Percentiles rank a stretch among this genome's conserved stretches.
Conservation (phyloP, 1,139 yeast species). For the Scheffersomyces illinoinensis region DNA sequence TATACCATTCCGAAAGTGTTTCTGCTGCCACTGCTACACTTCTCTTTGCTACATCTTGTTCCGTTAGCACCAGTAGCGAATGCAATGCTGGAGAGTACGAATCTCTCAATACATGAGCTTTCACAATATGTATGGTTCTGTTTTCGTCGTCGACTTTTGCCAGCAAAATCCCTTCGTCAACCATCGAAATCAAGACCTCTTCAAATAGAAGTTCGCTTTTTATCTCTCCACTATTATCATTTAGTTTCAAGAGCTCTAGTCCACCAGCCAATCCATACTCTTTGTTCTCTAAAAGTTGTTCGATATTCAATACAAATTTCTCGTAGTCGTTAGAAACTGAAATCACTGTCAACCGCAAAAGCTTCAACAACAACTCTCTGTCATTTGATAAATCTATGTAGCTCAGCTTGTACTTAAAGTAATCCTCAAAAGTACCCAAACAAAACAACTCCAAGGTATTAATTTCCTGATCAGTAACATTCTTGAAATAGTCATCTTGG, state of each 20-base stretch:
- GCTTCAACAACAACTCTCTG: constrained; percentile 16
- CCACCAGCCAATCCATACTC: constrained; percentile 23
- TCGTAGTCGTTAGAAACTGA: constrained; percentile 26
- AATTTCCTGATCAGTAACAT: background rate
- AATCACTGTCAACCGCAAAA: constrained; percentile 30
- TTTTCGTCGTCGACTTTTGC: constrained; percentile 31
- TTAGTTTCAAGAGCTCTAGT: constrained; percentile 5
- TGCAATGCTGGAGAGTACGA: constrained; percentile 26
- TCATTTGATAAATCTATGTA: constrained; percentile 16
- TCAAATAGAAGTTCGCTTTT: constrained; percentile 16
- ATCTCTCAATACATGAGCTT: constrained; percentile 27
- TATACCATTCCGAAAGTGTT: constrained; percentile 23
- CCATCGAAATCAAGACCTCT: constrained; percentile 20
- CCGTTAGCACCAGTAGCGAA: constrained; percentile 20
- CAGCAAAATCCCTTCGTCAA: constrained; percentile 25
- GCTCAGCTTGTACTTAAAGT: constrained; percentile 17
- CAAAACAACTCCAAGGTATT: constrained; percentile 36
- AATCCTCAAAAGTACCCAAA: constrained; percentile 34
- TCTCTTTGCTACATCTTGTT: constrained; percentile 21
- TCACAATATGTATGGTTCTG: constrained; percentile 18
- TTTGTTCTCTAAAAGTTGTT: constrained; percentile 13
- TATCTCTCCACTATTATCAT: constrained; percentile 2
- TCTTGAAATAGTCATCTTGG: background rate
- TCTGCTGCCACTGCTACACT: constrained; percentile 17
- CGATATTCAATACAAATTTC: constrained; percentile 17